Evolutionary conservation across 1,284 basidiomycete species (phyloP).

Genomic region (Sanghuangporus weigelae): DNA sequence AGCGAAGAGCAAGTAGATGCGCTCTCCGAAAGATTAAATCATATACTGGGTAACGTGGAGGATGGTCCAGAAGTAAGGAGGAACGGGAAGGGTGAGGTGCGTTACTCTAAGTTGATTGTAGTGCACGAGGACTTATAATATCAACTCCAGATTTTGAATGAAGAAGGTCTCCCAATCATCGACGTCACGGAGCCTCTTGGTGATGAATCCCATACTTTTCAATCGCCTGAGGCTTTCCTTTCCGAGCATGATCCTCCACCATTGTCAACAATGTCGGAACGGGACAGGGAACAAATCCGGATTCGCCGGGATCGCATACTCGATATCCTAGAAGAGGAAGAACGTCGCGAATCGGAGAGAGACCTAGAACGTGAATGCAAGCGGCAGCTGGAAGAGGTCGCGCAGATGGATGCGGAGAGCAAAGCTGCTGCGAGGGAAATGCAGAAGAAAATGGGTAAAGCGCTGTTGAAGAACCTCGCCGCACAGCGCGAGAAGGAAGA

Average conservation of each 20-base stretch:
- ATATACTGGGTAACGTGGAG: constrained; percentile 50
- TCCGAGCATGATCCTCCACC: constrained; percentile 42
- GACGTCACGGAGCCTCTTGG: constrained; percentile 60
- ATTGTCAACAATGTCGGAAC: constrained; percentile 40
- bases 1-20: constrained; percentile 45
- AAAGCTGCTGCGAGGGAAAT: constrained; percentile 52
- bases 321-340: constrained; percentile 67
- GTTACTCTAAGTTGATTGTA: constrained; percentile 24
- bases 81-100: constrained; percentile 59
- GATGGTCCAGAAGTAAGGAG: constrained; percentile 31
- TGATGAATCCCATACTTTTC: constrained; percentile 13
- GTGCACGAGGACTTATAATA: constrained; percentile 18
- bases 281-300: constrained; percentile 36
- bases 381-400: constrained; percentile 39
- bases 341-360: constrained; percentile 39
- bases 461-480: constrained; percentile 46
- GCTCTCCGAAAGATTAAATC: constrained; percentile 54
- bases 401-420: constrained; percentile 45
- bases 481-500: constrained; percentile 38
- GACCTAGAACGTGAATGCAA: constrained; percentile 38
- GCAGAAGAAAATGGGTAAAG: constrained; percentile 73
- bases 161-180: constrained; percentile 72
- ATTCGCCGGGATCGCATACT: constrained; percentile 58
- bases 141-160: constrained; percentile 53
- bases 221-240: constrained; percentile 20